phyloP scores from a whole-genome alignment of 495 filamentous ascomycete genomes.

The Apodospora peruviana region DNA sequence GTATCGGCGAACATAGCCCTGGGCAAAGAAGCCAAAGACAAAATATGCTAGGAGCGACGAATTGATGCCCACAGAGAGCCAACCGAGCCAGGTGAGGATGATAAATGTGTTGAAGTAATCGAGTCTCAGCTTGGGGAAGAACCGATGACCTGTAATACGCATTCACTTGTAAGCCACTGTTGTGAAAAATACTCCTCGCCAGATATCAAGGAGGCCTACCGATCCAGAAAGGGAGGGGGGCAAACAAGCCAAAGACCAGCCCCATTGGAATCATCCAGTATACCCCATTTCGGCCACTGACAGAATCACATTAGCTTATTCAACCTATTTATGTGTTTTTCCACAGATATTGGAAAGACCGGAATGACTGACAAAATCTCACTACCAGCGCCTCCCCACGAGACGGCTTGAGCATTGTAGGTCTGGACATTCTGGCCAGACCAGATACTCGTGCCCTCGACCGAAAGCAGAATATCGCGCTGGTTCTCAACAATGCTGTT shows the following conservation, averaged over 20 bases:
- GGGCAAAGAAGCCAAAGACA: constrained; percentile 37
- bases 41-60: constrained; percentile 29
- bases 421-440: constrained; percentile 30
- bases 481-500: constrained; percentile 25
- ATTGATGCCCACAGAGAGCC: constrained; percentile 39
- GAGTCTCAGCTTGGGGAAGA: constrained; percentile 14
- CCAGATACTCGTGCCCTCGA: constrained; percentile 32
- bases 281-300: constrained; percentile 2
- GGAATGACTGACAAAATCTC: constrained; percentile 4
- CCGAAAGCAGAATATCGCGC: constrained; percentile 21
- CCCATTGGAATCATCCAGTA: constrained; percentile 6
- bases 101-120: constrained; percentile 33
- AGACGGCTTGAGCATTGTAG: constrained; percentile 27
- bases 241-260: constrained; percentile 2
- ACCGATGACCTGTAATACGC: constrained; percentile 13
- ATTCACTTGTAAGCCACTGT: constrained; percentile 10
- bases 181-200: too few species aligned
- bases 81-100: constrained; percentile 38
- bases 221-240: constrained; percentile 24
- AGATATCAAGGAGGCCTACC: too few species aligned
- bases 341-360: too few species aligned
- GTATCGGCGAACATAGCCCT: constrained; percentile 46
- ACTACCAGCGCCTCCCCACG: constrained; percentile 29
- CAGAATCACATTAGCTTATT: background rate
- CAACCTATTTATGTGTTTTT: too few species aligned